Conservation (phyloP, 164 flowering plant genomes). For the Annona cherimola region DNA sequence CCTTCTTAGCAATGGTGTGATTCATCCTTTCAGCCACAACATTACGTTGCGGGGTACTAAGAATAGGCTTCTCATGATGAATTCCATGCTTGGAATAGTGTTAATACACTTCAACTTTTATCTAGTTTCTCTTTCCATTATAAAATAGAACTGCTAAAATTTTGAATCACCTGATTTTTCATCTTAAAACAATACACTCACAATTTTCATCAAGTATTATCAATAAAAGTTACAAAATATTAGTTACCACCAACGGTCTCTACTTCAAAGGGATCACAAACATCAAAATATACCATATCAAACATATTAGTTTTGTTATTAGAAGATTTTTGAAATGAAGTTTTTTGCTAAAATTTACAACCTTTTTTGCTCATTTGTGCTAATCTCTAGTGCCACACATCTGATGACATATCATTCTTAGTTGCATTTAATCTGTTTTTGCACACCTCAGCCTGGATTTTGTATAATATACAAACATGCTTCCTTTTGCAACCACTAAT, state of each 20-base stretch:
- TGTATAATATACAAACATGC: background rate
- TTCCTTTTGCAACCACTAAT: background rate
- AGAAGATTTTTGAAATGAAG: background rate
- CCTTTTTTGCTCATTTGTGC: slow-evolving; percentile 1
- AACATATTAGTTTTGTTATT: background rate
- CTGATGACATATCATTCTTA: background rate
- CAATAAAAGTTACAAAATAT: slow-evolving; percentile 2
- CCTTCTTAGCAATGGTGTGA: background rate
- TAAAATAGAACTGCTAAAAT: slow-evolving; percentile 2
- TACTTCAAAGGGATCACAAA: slow-evolving; percentile 3
- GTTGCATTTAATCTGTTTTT: background rate
- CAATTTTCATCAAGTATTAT: slow-evolving; percentile 3
- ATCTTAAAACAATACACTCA: background rate
- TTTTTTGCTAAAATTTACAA: background rate
- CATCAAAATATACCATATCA: background rate
- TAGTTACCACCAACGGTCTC: background rate
- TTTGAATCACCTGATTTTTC: background rate
- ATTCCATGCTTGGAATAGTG: background rate
- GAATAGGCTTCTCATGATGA: slow-evolving; percentile 2
- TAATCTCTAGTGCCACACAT: slow-evolving; percentile 1
- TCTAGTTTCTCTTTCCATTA: background rate
- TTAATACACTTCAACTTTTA: slow-evolving; percentile 1
- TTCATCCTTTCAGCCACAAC: slow-evolving; percentile 1
- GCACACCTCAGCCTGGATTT: background rate
- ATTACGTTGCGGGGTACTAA: background rate